Conservation (phyloP, 2,329 filamentous ascomycete species). For the Celoporthe dispersa region DNA sequence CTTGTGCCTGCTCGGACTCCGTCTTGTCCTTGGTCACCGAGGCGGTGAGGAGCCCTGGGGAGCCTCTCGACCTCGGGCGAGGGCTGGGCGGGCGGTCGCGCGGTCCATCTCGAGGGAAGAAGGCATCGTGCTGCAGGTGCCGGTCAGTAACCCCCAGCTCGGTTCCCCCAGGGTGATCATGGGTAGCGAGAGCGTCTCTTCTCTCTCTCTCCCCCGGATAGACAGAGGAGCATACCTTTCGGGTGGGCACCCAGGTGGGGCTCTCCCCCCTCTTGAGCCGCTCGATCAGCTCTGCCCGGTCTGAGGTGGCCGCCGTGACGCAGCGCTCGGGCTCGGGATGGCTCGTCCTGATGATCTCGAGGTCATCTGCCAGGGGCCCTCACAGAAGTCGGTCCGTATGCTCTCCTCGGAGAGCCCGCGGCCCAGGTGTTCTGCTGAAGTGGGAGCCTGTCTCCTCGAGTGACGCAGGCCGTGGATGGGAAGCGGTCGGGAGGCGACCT, state of each 20-base stretch:
- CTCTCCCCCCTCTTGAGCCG: conserved; percentile 79
- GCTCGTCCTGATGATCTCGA: conserved; percentile 33
- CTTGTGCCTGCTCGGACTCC: conserved; percentile 36
- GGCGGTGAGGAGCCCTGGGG: conserved; percentile 48
- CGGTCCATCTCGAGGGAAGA: conserved; percentile 42
- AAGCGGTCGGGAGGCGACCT: conserved; percentile 14
- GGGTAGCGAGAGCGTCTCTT: no score
- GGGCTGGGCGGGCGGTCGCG: conserved; percentile 44
- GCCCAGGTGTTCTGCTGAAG: conserved; percentile 27
- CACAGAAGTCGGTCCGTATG: conserved; percentile 64
- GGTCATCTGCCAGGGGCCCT: conserved; percentile 58
- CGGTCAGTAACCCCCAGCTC: conserved; percentile 21
- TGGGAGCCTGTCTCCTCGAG: conserved; percentile 7
- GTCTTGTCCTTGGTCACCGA: conserved; percentile 47
- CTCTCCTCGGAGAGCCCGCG: conserved; percentile 62
- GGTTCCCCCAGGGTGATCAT: neutral
- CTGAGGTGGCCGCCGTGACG: conserved; percentile 46
- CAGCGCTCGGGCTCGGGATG: conserved; percentile 39
- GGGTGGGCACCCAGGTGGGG: conserved; percentile 72
- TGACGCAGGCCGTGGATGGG: conserved; percentile 4
- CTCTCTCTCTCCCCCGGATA: neutral
- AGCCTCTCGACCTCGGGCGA: conserved; percentile 41
- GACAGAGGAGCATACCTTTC: conserved; percentile 52
- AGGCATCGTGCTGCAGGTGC: conserved; percentile 44
- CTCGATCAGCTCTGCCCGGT: conserved; percentile 81